Evolutionary conservation across 441 rosid species (phyloP).

Genomic region (Viola pubescens): DNA sequence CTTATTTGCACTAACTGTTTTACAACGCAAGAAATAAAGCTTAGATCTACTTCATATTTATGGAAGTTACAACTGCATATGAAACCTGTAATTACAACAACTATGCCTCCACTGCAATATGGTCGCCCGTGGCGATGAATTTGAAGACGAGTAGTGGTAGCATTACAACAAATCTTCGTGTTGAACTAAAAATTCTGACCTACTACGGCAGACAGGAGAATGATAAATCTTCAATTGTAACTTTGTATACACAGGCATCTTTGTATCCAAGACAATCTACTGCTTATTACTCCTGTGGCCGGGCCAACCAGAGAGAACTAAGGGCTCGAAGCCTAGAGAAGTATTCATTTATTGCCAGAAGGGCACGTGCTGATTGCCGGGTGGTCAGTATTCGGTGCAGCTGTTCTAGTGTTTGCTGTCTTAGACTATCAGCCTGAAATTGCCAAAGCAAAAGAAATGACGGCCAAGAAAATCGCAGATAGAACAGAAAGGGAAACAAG

Average conservation of each 20-base stretch:
- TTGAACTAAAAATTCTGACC: neutral
- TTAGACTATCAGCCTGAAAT: slow-evolving; percentile 57
- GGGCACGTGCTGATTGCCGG: slow-evolving; percentile 64
- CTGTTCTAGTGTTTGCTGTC: slow-evolving; percentile 67
- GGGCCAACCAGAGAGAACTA: slow-evolving; percentile 70
- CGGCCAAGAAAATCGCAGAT: neutral
- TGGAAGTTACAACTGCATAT: slow-evolving; percentile 17
- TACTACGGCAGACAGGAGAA: neutral
- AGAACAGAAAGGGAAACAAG: neutral
- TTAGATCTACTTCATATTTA: slow-evolving; percentile 17
- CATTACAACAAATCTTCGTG: neutral
- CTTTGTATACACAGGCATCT: neutral
- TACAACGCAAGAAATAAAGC: slow-evolving; percentile 16
- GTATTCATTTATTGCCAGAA: slow-evolving; percentile 54
- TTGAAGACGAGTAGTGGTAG: neutral
- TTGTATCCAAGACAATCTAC: neutral
- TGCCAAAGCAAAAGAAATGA: slow-evolving; percentile 5
- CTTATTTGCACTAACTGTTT: slow-evolving; percentile 20
- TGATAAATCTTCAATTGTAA: neutral
- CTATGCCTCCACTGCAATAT: neutral
- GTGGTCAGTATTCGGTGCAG: slow-evolving; percentile 61
- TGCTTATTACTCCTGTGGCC: slow-evolving; percentile 45
- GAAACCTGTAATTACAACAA: slow-evolving; percentile 22
- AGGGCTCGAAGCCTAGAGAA: slow-evolving; percentile 61
- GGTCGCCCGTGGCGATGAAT: neutral